These are phyloP conservation scores for Fistulifera pelliculosa DNA, from an alignment of 108 stramenopile genomes.

Conservation along the genomic window DNA sequence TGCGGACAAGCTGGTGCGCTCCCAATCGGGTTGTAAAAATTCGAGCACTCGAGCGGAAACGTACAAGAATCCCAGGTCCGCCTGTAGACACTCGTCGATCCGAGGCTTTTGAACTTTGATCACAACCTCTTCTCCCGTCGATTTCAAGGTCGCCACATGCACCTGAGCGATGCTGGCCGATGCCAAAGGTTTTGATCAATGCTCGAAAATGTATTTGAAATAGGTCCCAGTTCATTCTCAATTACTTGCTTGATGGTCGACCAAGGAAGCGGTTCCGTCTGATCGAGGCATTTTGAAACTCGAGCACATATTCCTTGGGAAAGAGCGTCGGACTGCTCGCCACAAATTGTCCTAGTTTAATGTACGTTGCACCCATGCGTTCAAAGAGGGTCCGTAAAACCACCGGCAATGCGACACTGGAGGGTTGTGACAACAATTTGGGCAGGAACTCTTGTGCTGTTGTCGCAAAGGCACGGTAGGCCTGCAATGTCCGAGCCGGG, in stretches of 20 bases:
- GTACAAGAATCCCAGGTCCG: slow-evolving; percentile 90
- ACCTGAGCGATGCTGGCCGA: slow-evolving; percentile 92
- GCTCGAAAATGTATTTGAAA: slow-evolving; percentile 50
- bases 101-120: slow-evolving; percentile 95
- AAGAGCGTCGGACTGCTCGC: slow-evolving; percentile 91
- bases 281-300: slow-evolving; percentile 93
- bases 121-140: slow-evolving; percentile 83
- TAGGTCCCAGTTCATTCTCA: slow-evolving; percentile 74
- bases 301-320: slow-evolving; percentile 87
- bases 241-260: slow-evolving; percentile 70
- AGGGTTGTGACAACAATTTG: slow-evolving; percentile 18
- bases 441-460: slow-evolving; percentile 74
- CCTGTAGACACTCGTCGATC: slow-evolving; percentile 82
- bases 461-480: slow-evolving; percentile 54
- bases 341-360: slow-evolving; percentile 95
- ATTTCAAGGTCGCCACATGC: slow-evolving; percentile 75
- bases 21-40: slow-evolving; percentile 87
- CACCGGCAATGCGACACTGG: slow-evolving; percentile 48
- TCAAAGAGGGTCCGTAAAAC: slow-evolving; percentile 82
- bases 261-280: slow-evolving; percentile 80
- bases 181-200: slow-evolving; percentile 81
- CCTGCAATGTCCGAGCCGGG: slow-evolving; percentile 69
- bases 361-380: slow-evolving; percentile 90
- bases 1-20: slow-evolving; percentile 70
- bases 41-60: slow-evolving; percentile 81